These are phyloP conservation scores for Magnusiomyces fungicola DNA, from an alignment of 1,139 yeast genomes.

Conservation along the genomic window DNA sequence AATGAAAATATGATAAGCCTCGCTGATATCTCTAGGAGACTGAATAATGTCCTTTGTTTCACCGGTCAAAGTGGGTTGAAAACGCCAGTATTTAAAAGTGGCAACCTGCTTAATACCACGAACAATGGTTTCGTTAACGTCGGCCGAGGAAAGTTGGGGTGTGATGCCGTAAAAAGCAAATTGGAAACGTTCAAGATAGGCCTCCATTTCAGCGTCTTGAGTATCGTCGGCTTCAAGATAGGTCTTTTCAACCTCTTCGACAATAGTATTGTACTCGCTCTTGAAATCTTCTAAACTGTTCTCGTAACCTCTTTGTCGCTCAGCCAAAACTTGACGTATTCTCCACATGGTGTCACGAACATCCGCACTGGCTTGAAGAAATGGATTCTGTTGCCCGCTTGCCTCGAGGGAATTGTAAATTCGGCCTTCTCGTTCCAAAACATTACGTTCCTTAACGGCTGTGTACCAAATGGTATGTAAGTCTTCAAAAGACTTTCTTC, in stretches of 20 bases:
- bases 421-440: slow-evolving; percentile 67
- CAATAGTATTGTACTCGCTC: slow-evolving; percentile 40
- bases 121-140: slow-evolving; percentile 56
- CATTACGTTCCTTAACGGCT: slow-evolving; percentile 75
- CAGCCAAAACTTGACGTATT: slow-evolving; percentile 80
- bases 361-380: slow-evolving; percentile 37
- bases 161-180: slow-evolving; percentile 70
- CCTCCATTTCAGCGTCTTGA: slow-evolving; percentile 55
- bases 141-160: slow-evolving; percentile 31
- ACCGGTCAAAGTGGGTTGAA: slow-evolving; percentile 23
- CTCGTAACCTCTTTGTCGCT: slow-evolving; percentile 68
- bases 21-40: slow-evolving; percentile 40
- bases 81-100: slow-evolving; percentile 52
- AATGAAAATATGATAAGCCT: slow-evolving; percentile 43
- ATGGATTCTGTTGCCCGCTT: slow-evolving; percentile 37
- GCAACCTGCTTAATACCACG: slow-evolving; percentile 65
- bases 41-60: slow-evolving; percentile 22
- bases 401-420: slow-evolving; percentile 35
- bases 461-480: slow-evolving; percentile 87
- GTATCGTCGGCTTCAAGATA: slow-evolving; percentile 53
- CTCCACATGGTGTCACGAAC: slow-evolving; percentile 59
- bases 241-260: slow-evolving; percentile 49
- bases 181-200: slow-evolving; percentile 68
- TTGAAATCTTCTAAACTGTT: slow-evolving; percentile 48
- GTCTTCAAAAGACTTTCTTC: slow-evolving; percentile 88